Percentiles rank a stretch among this genome's conserved stretches.
Conservation (phyloP, 2,329 filamentous ascomycete species). For the Tolypocladium tropicale region DNA sequence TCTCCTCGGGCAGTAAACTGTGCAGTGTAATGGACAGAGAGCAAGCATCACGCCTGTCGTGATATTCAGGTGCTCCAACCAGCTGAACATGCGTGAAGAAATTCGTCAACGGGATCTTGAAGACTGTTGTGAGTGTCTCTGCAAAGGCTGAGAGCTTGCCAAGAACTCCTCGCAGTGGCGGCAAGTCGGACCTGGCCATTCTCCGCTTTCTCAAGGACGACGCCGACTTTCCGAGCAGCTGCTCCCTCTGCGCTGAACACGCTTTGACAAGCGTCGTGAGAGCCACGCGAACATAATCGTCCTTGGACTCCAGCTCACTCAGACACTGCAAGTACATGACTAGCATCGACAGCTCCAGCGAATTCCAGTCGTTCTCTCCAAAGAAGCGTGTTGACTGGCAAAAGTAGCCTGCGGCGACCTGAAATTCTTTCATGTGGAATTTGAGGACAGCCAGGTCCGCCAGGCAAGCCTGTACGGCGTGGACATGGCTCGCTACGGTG, state of each 20-base stretch:
- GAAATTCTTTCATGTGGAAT: constrained; percentile 64
- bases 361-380: constrained; percentile 65
- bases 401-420: constrained; percentile 66
- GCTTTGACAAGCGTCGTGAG: constrained; percentile 65
- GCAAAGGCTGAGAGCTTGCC: constrained; percentile 36
- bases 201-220: constrained; percentile 7
- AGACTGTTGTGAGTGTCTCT: constrained; percentile 39
- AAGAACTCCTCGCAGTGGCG: constrained; percentile 37
- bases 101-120: constrained; percentile 56
- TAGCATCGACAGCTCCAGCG: constrained; percentile 73
- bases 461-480: constrained; percentile 67
- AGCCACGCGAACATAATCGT: constrained; percentile 69
- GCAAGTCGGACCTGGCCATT: constrained; percentile 14
- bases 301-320: constrained; percentile 61
- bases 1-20: constrained; percentile 61
- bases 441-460: constrained; percentile 82
- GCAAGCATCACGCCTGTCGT: constrained; percentile 65
- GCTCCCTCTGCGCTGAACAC: constrained; percentile 42
- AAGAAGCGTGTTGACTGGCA: constrained; percentile 70
- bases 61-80: constrained; percentile 58
- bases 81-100: constrained; percentile 66
- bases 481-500: constrained; percentile 64
- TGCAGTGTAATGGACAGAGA: constrained; percentile 56
- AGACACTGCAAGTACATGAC: constrained; percentile 79
- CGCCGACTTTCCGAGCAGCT: constrained; percentile 25